phyloP scores from a whole-genome alignment of 2,329 filamentous ascomycete species.

The Lecanicillium sp. region DNA sequence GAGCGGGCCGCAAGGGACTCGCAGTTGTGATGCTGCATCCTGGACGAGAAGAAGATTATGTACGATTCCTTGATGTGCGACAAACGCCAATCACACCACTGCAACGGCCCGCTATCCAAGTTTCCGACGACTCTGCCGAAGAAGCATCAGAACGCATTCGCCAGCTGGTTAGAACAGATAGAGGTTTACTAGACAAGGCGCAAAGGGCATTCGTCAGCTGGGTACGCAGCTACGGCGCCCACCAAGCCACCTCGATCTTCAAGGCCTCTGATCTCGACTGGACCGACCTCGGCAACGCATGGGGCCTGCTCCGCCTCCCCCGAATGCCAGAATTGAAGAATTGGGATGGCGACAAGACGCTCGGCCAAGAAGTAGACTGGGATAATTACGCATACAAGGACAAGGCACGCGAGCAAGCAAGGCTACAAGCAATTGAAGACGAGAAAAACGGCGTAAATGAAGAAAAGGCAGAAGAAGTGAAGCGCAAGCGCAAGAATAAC shows the following conservation, averaged over 20 bases:
- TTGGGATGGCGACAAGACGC: slow-evolving; percentile 59
- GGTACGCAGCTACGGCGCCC: slow-evolving; percentile 85
- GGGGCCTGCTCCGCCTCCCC: slow-evolving; percentile 79
- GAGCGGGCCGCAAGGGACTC: slow-evolving; percentile 78
- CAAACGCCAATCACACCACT: slow-evolving; percentile 73
- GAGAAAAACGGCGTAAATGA: slow-evolving; percentile 30
- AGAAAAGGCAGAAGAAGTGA: slow-evolving; percentile 32
- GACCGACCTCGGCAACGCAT: slow-evolving; percentile 70
- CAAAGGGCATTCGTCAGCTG: slow-evolving; percentile 90
- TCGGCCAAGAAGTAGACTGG: slow-evolving; percentile 59
- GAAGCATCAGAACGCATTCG: slow-evolving; percentile 53
- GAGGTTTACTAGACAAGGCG: slow-evolving; percentile 71
- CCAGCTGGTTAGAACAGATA: slow-evolving; percentile 40
- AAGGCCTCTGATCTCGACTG: slow-evolving; percentile 74
- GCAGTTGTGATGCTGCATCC: slow-evolving; percentile 80
- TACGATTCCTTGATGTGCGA: slow-evolving; percentile 76
- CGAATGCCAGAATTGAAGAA: slow-evolving; percentile 85
- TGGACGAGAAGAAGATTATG: slow-evolving; percentile 81
- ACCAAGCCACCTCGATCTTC: slow-evolving; percentile 88
- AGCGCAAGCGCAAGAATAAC: slow-evolving; percentile 53
- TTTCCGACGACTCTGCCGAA: slow-evolving; percentile 54
- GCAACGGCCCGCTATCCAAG: slow-evolving; percentile 42
- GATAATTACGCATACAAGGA: slow-evolving; percentile 63
- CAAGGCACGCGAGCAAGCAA: slow-evolving; percentile 58
- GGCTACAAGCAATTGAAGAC: slow-evolving; percentile 47